Base-by-base conservation (phyloP, 1,284 basidiomycete species). In the Bondarzewia mesenterica region DNA sequence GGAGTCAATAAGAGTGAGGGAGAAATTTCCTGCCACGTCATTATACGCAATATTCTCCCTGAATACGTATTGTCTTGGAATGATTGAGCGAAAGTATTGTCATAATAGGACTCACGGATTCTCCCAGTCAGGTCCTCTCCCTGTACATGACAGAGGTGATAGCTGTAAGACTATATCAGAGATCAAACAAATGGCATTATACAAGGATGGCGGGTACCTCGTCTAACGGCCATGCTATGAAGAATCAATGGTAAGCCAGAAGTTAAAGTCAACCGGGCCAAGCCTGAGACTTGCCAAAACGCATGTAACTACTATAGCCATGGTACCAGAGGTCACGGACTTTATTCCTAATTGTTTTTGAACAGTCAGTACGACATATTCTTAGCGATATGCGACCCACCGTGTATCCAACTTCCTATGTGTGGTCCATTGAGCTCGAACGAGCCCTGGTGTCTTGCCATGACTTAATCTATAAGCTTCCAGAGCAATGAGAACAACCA, bases 1-100 rank as follows among this genome's bases (percentile, higher is more conserved):
- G 2, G 84, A 81, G 59, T 93, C 90, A 40, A 93, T 74, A 4
- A 93, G 73, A 0, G 89, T 92, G 7, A 92, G 62, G 14, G 85
- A 86, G 63, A 85, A 93, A 63, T 93, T 92, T 25, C 90, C 91
- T 15, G 84, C 79, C 47, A 93, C 91, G 57, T 93, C 90, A 57
- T 93, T 93, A 29, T 76, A 67, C 2, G 79, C 85, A 56, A 80
- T 73, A 55, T 90, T 85, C 38, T 73, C 69, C 26, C 85, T 48
- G 44, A 26, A 47, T 43, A 42, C 32, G 51, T 40, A 42, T 37
- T 36, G n/a, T 36, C n/a, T 45, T 36, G 16, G 41, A 49, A 38
- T 54, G 37, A 51, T 60, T 39, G 48, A 42, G 40, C 48, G 53
- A 42, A 16, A 22, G 47, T 16, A 29, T 35, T 41, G 22, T 26